These are phyloP conservation scores for Chlorella sp. DNA, from an alignment of 139 green algal genomes.

Conservation along the genomic window DNA sequence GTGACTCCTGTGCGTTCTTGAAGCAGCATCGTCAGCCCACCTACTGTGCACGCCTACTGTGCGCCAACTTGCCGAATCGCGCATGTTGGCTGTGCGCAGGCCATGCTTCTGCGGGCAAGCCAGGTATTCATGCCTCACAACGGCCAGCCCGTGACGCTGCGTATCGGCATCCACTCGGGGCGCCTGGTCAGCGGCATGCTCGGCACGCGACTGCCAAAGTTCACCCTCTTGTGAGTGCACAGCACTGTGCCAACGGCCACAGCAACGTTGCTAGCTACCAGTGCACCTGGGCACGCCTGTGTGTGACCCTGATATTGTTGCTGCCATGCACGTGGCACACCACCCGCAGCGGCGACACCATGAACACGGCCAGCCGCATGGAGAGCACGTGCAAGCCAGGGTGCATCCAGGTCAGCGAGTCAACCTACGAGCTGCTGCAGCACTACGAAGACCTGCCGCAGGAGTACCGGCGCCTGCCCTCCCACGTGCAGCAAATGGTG, in stretches of 20 bases:
- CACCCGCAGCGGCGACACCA: no score
- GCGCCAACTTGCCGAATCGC: background rate
- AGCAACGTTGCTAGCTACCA: no score
- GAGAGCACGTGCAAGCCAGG: conserved; percentile 26
- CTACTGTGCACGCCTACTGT: background rate
- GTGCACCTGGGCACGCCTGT: no score
- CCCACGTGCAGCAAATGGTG: background rate
- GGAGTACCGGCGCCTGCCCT: background rate
- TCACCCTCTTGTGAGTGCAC: conserved; percentile 14
- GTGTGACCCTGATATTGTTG: no score
- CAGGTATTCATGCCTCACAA: conserved; percentile 20
- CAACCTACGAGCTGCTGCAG: background rate
- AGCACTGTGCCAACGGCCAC: no score
- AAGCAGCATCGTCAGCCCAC: background rate
- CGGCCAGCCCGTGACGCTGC: conserved; percentile 13
- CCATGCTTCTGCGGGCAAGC: background rate
- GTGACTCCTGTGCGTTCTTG: background rate
- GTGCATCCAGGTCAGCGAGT: background rate
- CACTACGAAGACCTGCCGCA: background rate
- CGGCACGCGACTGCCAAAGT: conserved; percentile 18
- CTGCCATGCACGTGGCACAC: no score
- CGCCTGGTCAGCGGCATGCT: conserved; percentile 14
- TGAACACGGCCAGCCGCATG: conserved; percentile 36
- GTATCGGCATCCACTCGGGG: conserved; percentile 22
- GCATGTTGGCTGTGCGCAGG: no score